phyloP scores from a whole-genome alignment of 208 protist species.

The Wallacemonas sp. region DNA sequence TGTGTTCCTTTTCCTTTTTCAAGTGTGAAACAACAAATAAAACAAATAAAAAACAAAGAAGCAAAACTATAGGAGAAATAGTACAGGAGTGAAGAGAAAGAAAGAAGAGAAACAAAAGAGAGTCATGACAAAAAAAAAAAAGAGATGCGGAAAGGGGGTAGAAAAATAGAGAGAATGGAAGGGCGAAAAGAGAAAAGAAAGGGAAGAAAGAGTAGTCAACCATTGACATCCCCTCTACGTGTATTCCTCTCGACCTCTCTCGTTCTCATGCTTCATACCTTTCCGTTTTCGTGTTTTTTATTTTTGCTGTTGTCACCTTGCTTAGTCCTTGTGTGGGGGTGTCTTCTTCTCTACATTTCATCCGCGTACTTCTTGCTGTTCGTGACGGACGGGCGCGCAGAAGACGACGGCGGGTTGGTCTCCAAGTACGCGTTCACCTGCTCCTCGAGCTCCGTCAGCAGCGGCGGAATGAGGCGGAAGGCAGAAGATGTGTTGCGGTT shows the following conservation, averaged over 20 bases:
- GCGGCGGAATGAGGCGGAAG: conserved; percentile 32
- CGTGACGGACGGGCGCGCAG: conserved; percentile 16
- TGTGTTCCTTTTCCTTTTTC: too few species aligned
- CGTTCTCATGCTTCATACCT: too few species aligned
- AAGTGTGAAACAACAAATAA: too few species aligned
- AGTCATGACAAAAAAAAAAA: conserved; percentile 20
- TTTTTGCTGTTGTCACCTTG: neutral
- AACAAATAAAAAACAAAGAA: conserved; percentile 9
- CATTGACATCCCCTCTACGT: too few species aligned
- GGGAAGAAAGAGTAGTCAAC: too few species aligned
- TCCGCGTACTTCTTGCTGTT: conserved; percentile 10
- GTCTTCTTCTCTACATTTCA: conserved; percentile 13
- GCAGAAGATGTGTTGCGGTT: conserved; percentile 31
- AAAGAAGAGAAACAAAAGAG: conserved; percentile 23
- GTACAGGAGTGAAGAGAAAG: conserved; percentile 14
- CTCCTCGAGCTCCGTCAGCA: conserved; percentile 50
- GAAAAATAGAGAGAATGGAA: conserved; percentile 22
- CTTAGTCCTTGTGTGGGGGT: neutral
- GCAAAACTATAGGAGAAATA: conserved; percentile 8
- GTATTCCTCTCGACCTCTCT: too few species aligned
- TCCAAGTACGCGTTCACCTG: conserved; percentile 23
- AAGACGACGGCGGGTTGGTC: conserved; percentile 36
- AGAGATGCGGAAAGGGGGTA: neutral
- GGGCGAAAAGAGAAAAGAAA: too few species aligned
- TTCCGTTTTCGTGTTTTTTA: too few species aligned